These are phyloP conservation scores for Rhododendron ferrugineum DNA, from an alignment of 148 eudicot genomes.

Conservation along the genomic window DNA sequence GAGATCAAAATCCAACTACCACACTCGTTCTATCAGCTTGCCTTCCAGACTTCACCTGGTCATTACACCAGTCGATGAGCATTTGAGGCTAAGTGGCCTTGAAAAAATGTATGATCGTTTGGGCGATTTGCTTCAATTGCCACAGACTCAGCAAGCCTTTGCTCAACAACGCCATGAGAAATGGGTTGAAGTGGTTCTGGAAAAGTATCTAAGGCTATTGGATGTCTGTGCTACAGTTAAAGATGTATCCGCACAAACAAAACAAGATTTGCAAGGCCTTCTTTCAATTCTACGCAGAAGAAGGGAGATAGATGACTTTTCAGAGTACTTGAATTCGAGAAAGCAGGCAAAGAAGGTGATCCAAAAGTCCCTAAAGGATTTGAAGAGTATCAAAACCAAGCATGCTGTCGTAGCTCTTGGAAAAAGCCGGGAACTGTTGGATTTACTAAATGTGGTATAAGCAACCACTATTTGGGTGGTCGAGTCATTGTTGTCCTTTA, in stretches of 20 bases:
- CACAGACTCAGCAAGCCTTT: not conserved
- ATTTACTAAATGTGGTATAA: constrained; percentile 17
- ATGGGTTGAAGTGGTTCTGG: not conserved
- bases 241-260: constrained; percentile 29
- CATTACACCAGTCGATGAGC: not conserved
- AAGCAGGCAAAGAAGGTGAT: constrained; percentile 26
- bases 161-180: not conserved
- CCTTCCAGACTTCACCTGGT: constrained; percentile 3
- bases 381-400: constrained; percentile 18
- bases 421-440: not conserved
- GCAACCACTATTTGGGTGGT: constrained; percentile 12
- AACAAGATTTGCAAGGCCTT: constrained; percentile 31
- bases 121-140: not conserved
- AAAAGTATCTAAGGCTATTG: constrained; percentile 35
- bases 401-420: not conserved
- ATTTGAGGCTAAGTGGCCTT: not conserved
- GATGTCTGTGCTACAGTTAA: constrained; percentile 41
- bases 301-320: constrained; percentile 22
- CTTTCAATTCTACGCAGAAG: constrained; percentile 38
- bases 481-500: constrained; percentile 13
- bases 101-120: not conserved
- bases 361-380: constrained; percentile 27
- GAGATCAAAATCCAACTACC: constrained; percentile 6
- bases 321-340: constrained; percentile 24
- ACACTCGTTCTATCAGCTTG: constrained; percentile 29